phyloP scores from a whole-genome alignment of 768 basidiomycete genomes.

The Mrakia blollopis region DNA sequence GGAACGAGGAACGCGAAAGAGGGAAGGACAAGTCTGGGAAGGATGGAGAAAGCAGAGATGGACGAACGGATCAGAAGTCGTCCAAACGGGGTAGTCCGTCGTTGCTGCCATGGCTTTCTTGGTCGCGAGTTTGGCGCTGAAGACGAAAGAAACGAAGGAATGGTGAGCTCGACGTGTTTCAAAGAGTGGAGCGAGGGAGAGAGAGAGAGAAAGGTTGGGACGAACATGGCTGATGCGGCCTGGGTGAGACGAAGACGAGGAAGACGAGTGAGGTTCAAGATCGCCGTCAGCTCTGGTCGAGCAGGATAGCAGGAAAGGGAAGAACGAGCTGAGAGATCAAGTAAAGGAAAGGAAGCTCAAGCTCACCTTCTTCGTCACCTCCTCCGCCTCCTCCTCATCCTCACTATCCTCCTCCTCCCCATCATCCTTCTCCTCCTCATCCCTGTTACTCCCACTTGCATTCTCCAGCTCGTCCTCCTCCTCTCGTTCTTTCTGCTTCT shows the following conservation, averaged over 20 bases:
- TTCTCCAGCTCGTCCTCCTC: background rate
- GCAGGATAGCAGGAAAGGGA: no score
- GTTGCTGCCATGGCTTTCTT: slow-evolving; percentile 8
- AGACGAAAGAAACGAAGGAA: no score
- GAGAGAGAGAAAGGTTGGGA: background rate
- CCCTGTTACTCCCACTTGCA: background rate
- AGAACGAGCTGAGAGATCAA: no score
- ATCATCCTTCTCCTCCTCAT: background rate
- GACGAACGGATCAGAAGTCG: slow-evolving; percentile 11
- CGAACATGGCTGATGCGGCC: background rate
- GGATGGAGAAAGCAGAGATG: no score
- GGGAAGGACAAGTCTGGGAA: no score
- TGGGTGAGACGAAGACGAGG: background rate
- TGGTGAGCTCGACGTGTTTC: background rate
- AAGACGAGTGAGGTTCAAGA: no score
- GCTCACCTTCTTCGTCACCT: slow-evolving; percentile 11
- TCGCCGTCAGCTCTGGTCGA: no score
- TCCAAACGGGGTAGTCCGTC: slow-evolving; percentile 14
- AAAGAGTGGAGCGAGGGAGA: background rate
- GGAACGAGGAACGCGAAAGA: no score
- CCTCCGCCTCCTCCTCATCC: slow-evolving; percentile 3
- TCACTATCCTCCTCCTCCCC: background rate
- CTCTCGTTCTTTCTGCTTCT: background rate
- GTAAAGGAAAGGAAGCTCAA: background rate
- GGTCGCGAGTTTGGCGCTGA: slow-evolving; percentile 6